Evolutionary conservation across 345 rosid species (phyloP), one percentile per base, ranked within the genome.

Genomic region (Corchorus capsularis): DNA sequence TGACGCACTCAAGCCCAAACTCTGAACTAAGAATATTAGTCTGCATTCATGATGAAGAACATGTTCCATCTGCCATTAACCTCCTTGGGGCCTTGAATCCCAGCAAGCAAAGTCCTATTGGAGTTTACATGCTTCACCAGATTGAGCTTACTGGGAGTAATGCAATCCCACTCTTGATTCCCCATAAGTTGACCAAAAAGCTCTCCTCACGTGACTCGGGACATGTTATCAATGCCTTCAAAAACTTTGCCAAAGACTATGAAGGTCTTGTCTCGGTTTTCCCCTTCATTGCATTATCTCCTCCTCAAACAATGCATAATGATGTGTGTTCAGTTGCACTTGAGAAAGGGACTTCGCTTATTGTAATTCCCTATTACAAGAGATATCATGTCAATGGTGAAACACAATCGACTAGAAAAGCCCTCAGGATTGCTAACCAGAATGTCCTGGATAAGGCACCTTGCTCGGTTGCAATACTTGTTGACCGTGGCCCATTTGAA

Each of bases 151-250:
- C 94, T 0, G 99, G 98, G 1, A 86, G 93, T 2, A 27, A 27
- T 27, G 96, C 98, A 34, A 89, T 97, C 1, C 97, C 99, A 15
- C 89, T 96, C 92, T 82, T 96, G 49, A 96, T 92, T 41, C 89
- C 89, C 5, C 98, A 96, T 56, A 91, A 86, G 79, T 89, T 91
- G 13, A 52, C 43, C 34, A 74, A 16, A 17, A 77, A 87, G 19
- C 86, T 91, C 0, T 46, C 53, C 41, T 27, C 88, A 39, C 89
- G 92, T 71, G 76, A 90, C 74, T 92, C 96, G 4, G 97, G 91
- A 52, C 98, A 92, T 73, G 91, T 92, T 81, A 93, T 96, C 68
- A 85, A 89, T 46, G 94, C 99, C 45, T 96, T 96, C 10, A 94
- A 85, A 79, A 88, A 85, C 77, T 93, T 88, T 4, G 96, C 89